Evolutionary conservation across 2,329 filamentous ascomycete species (phyloP), one percentile per base, ranked within the genome.

Genomic region (Botryosphaeria dothidea): DNA sequence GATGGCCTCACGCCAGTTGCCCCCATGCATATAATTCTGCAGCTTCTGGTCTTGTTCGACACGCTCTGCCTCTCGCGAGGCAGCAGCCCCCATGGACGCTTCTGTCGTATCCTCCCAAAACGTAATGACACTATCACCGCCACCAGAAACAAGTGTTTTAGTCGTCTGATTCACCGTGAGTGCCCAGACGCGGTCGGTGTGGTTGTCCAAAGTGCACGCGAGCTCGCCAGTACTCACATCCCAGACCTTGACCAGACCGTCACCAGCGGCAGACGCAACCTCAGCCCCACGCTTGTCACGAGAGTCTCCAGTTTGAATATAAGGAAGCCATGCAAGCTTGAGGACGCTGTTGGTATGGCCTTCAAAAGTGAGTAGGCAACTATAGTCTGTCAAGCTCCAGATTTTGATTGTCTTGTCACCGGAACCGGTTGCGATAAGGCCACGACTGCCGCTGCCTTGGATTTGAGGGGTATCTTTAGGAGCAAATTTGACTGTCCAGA

Each of bases 201-300:
- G 95, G 78, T 98, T 98, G 79, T 99, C 95, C 4, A 99, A 85
- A 0, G 95, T 99, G 69, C 91, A 90, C 69, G 93, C 92, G 2
- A 89, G 84, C 77, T 98, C 95, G 52, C 93, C 93, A 1, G 86
- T 89, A 73, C 90, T 90, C 13, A 91, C 90, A 71, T 97, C 92
- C 95, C 95, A 99, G 34, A 99, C 88, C 79, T 98, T 99, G 66
- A 99, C 93, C 3, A 99, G 85, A 1, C 95, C 95, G 77, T 99
- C 96, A 66, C 93, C 93, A 43, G 92, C 95, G 15, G 95, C 93
- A 69, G 91, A 96, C 36, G 91, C 92, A 65, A 97, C 87, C 66
- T 91, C 88, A 0, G 92, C 82, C 25, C 86, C 85, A 68, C 85
- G 85, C 74, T 86, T 89, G 27, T 78, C 75, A 34, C 76, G 75